A percentile compares a stretch with the other conserved stretches of the same genome.
phyloP scores from a whole-genome alignment of 2,329 filamentous ascomycete genomes.

The Colletotrichum sp. region DNA sequence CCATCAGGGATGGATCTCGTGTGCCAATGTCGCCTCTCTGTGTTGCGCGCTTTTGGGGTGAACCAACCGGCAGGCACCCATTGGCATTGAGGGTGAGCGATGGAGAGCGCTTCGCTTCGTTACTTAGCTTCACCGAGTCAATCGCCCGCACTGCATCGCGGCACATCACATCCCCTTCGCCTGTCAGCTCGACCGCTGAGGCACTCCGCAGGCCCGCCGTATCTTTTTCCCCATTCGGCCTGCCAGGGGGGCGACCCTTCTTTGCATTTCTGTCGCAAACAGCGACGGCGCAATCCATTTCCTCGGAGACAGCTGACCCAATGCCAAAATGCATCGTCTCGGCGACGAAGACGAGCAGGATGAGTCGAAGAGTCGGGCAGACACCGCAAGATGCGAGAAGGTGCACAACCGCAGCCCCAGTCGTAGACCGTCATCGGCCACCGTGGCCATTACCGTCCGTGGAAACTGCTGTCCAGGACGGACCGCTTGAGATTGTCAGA shows the following conservation, averaged over 20 bases:
- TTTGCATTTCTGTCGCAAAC: background rate
- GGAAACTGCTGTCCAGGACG: background rate
- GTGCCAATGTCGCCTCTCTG: background rate
- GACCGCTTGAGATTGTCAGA: background rate
- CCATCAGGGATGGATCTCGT: constrained; percentile 10
- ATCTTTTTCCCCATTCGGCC: background rate
- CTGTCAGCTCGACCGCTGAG: constrained; percentile 4
- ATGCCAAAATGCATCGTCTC: background rate
- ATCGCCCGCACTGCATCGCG: background rate
- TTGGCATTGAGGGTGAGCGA: background rate
- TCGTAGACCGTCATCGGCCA: background rate
- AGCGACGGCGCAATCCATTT: background rate
- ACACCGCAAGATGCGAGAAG: background rate
- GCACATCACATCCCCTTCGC: background rate
- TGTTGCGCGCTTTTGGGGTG: constrained; percentile 2
- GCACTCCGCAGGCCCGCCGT: background rate
- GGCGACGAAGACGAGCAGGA: background rate
- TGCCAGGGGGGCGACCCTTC: background rate
- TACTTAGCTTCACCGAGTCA: background rate
- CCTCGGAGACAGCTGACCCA: background rate
- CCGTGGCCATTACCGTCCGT: background rate
- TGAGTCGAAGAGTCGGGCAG: background rate
- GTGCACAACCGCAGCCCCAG: background rate
- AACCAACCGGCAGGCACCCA: constrained; percentile 6
- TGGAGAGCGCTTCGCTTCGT: background rate